Evolutionary conservation across 2,329 filamentous ascomycete genomes (phyloP), one percentile per base, ranked within the genome.

Genomic region (Canariomyces notabilis): DNA sequence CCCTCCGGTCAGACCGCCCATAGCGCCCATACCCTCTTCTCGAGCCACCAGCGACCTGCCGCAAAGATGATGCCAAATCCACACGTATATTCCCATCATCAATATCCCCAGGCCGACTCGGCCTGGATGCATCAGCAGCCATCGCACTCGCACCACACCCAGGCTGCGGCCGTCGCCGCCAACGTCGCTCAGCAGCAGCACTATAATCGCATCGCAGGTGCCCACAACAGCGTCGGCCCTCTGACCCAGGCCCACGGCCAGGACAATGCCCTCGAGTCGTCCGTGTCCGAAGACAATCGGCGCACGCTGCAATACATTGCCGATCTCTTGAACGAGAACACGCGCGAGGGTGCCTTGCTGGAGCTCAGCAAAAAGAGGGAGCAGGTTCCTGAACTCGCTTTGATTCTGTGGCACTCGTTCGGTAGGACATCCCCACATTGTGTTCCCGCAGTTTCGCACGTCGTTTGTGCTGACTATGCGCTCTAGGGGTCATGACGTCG

Each of bases 311-410:
- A 83, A 53, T 96, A 89, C 75, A 93, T 96, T 54, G 88, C 90
- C 44, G 90, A 96, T 65, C 76, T 96, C 48, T 77, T 97, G 63
- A 91, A 89, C 65, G 87, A 90, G 55, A 82, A 78, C 59, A 90
- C 89, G 21, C 80, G 93, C 53, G 93, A 97, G 72, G 84, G 88
- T 4, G 93, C 93, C 40, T 76, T 98, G 44, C 77, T 98, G 61
- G 93, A 98, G 68, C 77, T 98, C 42, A 97, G 91, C 72, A 98
- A 98, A 76, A 98, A 98, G 78, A 77, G 93, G 47, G 93, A 98
- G 69, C 93, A 97, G 68, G 93, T 98, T 14, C 91, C 93, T 0
- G 93, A 98, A 71, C 75, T 98, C 49, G 93, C 93, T 37, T 74
- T 98, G 59, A 95, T 98, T 51, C 75, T 98, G 52, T 98, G 93